phyloP scores from a whole-genome alignment of 106 monocot species.

The Gastrodia elata region DNA sequence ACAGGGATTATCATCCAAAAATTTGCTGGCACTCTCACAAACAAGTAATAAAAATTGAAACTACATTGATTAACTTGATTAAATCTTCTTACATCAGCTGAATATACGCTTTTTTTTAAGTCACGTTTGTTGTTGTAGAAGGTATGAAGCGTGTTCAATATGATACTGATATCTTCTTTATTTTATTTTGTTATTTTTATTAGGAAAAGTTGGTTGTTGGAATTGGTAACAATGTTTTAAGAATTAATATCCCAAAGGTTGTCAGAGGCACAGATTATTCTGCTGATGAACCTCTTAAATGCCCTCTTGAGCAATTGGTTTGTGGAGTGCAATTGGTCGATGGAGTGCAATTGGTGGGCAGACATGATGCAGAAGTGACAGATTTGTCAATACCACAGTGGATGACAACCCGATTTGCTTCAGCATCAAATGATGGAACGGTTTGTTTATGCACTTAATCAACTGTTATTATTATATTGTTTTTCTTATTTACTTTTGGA shows the following conservation, averaged over 20 bases:
- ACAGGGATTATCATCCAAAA: constrained; percentile 68
- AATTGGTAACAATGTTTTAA: constrained; percentile 69
- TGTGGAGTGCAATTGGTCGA: constrained; percentile 71
- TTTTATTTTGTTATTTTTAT: not conserved
- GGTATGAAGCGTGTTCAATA: not conserved
- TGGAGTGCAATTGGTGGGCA: constrained; percentile 76
- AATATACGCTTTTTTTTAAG: not conserved
- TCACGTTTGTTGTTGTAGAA: constrained; percentile 1
- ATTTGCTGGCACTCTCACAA: constrained; percentile 98
- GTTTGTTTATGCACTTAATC: constrained; percentile 41
- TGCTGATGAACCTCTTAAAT: constrained; percentile 74
- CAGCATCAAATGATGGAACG: constrained; percentile 89
- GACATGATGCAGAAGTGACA: constrained; percentile 87
- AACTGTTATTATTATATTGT: not conserved
- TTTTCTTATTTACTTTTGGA: not conserved
- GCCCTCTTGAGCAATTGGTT: constrained; percentile 54
- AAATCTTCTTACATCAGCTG: not conserved
- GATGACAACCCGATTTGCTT: constrained; percentile 93
- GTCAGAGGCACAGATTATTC: constrained; percentile 63
- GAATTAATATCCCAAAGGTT: constrained; percentile 84
- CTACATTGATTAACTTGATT: not conserved
- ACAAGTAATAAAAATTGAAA: constrained; percentile 49
- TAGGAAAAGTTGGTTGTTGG: constrained; percentile 87
- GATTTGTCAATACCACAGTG: constrained; percentile 97
- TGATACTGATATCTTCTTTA: not conserved